Evolutionary conservation across 805 yeast species (phyloP), one percentile per base, ranked within the genome.

Genomic region (Candida gorgasii): DNA sequence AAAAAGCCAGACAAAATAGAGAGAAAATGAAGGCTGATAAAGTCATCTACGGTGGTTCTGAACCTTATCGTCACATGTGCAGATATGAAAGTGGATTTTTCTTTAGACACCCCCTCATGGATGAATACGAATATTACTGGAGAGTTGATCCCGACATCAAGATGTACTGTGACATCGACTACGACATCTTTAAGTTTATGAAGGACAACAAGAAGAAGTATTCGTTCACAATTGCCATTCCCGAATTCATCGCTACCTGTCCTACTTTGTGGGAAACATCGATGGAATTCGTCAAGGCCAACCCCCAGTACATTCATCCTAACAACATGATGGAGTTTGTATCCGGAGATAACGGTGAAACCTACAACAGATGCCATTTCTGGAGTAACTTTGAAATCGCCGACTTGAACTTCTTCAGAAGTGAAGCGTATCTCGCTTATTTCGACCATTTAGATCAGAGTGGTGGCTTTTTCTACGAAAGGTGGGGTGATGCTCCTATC

Each of bases 401-500:
- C 6, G 77, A 80, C 42, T 73, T 87, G 63, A 75, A 78, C 42
- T 78, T 87, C 62, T 86, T 89, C 86, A 75, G 92, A 59, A 64
- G 78, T n/a, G 79, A 81, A 39, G 87, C 87, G 6, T 88, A 89
- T 59, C 53, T 65, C 36, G 73, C 76, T 42, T 89, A 83, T 63
- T 89, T 89, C 54, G 84, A 86, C 12, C 69, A 74, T 54, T 75
- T 88, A 55, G 96, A 88, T 64, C 62, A 77, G 47, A 77, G 83
- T n/a, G 96, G 96, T 61, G 96, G 96, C n/a, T 88, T 89, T 68
- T 88, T 85, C 69, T 88, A 88, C 63, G 89, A 86, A 70, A 76
- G 96, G 64, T 87, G 95, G 96, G 95, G 96, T 54, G 96, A 88
- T 64, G 96, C 95, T 19, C 96, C 96, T 24, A 83, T 88, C 39